Conservation (phyloP, 108 stramenopile species). For the Tribonema minus region DNA sequence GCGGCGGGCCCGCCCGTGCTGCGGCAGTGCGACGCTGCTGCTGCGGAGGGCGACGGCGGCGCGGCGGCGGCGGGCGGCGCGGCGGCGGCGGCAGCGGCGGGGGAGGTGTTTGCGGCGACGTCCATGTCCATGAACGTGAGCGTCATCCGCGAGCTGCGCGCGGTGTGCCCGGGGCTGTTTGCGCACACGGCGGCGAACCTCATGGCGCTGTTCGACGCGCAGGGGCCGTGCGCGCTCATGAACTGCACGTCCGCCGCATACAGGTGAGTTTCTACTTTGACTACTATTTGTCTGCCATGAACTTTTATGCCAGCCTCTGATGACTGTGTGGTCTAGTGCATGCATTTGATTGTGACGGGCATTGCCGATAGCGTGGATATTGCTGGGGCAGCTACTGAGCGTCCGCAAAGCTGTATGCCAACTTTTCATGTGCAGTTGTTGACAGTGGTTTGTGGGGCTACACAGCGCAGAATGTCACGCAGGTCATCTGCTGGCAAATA, state of each 20-base stretch:
- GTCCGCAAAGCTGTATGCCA: no score
- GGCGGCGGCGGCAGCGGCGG: slow-evolving; percentile 1
- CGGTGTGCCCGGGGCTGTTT: slow-evolving; percentile 23
- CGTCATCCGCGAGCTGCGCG: slow-evolving; percentile 16
- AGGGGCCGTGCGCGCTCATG: slow-evolving; percentile 11
- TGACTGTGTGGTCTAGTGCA: background rate
- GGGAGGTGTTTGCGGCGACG: slow-evolving; percentile 3
- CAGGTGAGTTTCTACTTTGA: background rate
- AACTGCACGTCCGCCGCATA: no score
- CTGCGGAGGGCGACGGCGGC: background rate
- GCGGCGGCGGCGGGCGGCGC: background rate
- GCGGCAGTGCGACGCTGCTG: background rate
- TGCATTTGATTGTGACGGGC: background rate
- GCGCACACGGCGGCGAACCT: slow-evolving; percentile 10
- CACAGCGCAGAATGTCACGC: no score
- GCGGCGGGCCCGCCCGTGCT: background rate
- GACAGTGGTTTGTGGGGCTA: no score
- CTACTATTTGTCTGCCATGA: background rate
- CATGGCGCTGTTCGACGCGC: slow-evolving; percentile 19
- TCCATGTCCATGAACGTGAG: slow-evolving; percentile 13
- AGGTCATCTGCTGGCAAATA: no score
- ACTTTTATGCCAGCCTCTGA: background rate
- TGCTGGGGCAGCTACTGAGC: background rate
- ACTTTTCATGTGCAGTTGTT: no score
- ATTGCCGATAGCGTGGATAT: background rate